These are phyloP conservation scores for Phyllosticta citriasiana DNA, from an alignment of 2,329 filamentous ascomycete species.

Conservation along the genomic window DNA sequence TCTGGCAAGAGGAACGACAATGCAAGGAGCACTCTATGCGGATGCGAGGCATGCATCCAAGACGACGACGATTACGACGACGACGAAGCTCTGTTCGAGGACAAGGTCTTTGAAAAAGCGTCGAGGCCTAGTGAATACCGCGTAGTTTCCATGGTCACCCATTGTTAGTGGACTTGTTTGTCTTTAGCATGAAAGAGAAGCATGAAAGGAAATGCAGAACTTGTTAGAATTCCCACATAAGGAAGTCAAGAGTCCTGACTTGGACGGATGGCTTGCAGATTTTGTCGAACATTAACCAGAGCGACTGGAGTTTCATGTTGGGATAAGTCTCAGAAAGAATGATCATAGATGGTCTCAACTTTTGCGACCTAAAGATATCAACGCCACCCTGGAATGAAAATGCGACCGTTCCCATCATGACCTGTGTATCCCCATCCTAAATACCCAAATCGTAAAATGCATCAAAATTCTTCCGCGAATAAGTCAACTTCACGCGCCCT, in stretches of 20 bases:
- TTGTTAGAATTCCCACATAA: no score
- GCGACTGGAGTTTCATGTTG: neutral
- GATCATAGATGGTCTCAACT: neutral
- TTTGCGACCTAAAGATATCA: neutral
- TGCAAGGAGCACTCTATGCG: neutral
- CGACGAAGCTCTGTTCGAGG: neutral
- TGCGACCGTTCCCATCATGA: neutral
- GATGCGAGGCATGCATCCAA: neutral
- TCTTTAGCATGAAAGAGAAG: no score
- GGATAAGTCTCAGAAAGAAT: neutral
- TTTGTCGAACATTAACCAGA: neutral
- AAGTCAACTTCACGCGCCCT: constrained; percentile 25
- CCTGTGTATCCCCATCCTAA: neutral
- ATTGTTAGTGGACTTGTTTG: no score
- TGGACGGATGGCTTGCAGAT: neutral
- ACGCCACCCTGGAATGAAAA: neutral
- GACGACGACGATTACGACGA: neutral
- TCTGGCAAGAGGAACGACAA: neutral
- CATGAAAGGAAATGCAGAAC: no score
- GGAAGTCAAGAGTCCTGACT: no score
- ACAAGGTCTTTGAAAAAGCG: neutral
- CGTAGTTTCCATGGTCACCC: no score
- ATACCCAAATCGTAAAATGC: neutral
- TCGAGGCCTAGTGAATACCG: no score
- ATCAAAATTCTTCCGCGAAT: neutral